Conservation (phyloP, 805 yeast species). For the Hanseniaspora clermontiae region DNA sequence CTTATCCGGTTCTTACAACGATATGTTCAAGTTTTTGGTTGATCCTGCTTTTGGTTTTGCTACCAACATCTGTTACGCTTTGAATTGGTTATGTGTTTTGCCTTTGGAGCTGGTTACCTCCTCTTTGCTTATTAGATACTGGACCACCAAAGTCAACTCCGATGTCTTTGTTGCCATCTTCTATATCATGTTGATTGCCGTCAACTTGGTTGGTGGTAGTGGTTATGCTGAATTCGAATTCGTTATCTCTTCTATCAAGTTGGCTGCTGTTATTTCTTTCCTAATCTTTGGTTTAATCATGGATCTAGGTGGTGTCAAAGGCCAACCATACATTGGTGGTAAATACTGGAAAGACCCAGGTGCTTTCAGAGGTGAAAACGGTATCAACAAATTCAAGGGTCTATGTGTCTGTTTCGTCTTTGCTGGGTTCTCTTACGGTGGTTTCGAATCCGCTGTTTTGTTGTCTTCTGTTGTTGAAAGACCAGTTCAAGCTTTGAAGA, state of each 20-base stretch:
- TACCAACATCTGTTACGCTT: slow-evolving; percentile 55
- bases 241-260: slow-evolving; percentile 41
- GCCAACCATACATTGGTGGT: slow-evolving; percentile 45
- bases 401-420: slow-evolving; percentile 40
- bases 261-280: slow-evolving; percentile 47
- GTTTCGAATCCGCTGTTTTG: slow-evolving; percentile 44
- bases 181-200: slow-evolving; percentile 36
- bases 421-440: slow-evolving; percentile 51
- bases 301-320: slow-evolving; percentile 47
- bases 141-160: slow-evolving; percentile 36
- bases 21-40: slow-evolving; percentile 33
- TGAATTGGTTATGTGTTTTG: slow-evolving; percentile 50
- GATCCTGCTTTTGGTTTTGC: slow-evolving; percentile 64
- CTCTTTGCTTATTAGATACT: slow-evolving; percentile 39
- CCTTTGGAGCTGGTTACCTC: slow-evolving; percentile 57
- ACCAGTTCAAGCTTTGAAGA: slow-evolving; percentile 40
- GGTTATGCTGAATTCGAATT: slow-evolving; percentile 65
- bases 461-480: slow-evolving; percentile 37
- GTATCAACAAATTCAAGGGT: slow-evolving; percentile 42
- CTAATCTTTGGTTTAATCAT: slow-evolving; percentile 43
- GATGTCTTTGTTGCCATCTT: slow-evolving; percentile 49
- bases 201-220: slow-evolving; percentile 47
- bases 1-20: slow-evolving; percentile 32
- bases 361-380: slow-evolving; percentile 30
- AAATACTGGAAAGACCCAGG: slow-evolving; percentile 49